Conservation (phyloP, 2,329 filamentous ascomycete genomes). For the Plenodomus biglobosus region DNA sequence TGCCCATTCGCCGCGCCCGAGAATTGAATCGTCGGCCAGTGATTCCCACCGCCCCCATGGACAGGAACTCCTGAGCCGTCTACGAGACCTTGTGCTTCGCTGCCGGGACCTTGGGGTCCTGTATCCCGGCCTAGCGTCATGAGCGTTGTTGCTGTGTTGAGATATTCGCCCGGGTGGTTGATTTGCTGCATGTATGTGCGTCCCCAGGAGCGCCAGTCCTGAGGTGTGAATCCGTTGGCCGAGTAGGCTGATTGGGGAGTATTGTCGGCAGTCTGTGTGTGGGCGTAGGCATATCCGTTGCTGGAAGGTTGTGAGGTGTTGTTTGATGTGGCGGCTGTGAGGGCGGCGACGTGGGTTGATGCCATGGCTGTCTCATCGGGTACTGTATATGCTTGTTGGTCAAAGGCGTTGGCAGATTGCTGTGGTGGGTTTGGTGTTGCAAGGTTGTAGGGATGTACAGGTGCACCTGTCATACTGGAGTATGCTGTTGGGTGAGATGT, state of each 20-base stretch:
- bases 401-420: constrained; percentile 24
- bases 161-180: constrained; percentile 34
- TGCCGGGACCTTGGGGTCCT: constrained; percentile 18
- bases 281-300: constrained; percentile 29
- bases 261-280: constrained; percentile 21
- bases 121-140: constrained; percentile 42
- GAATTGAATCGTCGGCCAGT: constrained; percentile 39
- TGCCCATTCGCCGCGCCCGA: constrained; percentile 19
- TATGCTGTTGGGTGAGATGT: constrained; percentile 26
- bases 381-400: constrained; percentile 31
- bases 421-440: constrained; percentile 25
- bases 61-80: constrained; percentile 21
- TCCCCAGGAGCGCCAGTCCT: constrained; percentile 43
- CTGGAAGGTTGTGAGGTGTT: constrained; percentile 22
- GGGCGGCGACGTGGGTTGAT: constrained; percentile 32
- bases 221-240: constrained; percentile 27
- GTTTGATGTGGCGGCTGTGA: constrained; percentile 30
- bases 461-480: constrained; percentile 11
- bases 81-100: constrained; percentile 19
- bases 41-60: constrained; percentile 22
- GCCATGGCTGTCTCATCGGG: constrained; percentile 32
- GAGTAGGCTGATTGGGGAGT: constrained; percentile 25
- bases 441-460: constrained; percentile 31
- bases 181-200: constrained; percentile 31
- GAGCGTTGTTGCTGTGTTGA: constrained; percentile 45